A percentile compares a stretch with the other conserved stretches of the same genome.
Evolutionary conservation across 805 yeast genomes (phyloP).

Genomic region (Wickerhamiella azymoides): DNA sequence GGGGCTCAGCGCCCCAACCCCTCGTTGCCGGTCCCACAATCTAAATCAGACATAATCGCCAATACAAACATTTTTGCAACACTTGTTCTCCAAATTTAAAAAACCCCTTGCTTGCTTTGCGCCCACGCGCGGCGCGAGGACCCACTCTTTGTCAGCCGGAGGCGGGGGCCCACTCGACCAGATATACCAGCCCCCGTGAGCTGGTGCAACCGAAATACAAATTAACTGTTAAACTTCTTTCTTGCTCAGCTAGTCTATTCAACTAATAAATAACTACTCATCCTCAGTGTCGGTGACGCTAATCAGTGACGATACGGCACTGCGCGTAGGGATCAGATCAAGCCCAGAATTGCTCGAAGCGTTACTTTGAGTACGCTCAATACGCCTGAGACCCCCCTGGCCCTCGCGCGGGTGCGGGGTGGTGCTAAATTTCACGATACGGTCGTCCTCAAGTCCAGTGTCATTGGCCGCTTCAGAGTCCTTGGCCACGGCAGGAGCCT

Average conservation of each 20-base stretch:
- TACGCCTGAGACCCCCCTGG: conserved; percentile 10
- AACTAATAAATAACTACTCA: too few relatives aligned
- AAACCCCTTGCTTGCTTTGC: too few relatives aligned
- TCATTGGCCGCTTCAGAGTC: conserved; percentile 8
- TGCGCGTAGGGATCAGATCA: conserved; percentile 16
- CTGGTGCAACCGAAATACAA: too few relatives aligned
- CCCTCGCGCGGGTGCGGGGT: conserved; percentile 3
- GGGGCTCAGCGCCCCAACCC: neutral
- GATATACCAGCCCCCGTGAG: too few relatives aligned
- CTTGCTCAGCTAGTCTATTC: too few relatives aligned
- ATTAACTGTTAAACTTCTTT: too few relatives aligned
- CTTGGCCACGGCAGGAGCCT: conserved; percentile 12
- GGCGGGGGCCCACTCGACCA: too few relatives aligned
- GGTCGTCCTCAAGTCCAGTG: conserved; percentile 9
- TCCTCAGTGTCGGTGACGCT: conserved; percentile 19
- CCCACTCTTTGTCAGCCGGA: too few relatives aligned
- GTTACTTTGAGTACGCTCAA: conserved; percentile 14
- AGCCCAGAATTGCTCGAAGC: neutral
- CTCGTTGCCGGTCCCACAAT: neutral
- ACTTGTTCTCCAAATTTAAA: too few relatives aligned
- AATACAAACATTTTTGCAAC: too few relatives aligned
- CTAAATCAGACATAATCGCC: too few relatives aligned
- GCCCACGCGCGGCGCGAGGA: too few relatives aligned
- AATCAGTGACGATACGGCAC: conserved; percentile 17
- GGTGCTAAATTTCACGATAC: conserved; percentile 1